Evolutionary conservation across 176 grass and related monocot genomes (phyloP).

Genomic region (Saccharum spontaneum): DNA sequence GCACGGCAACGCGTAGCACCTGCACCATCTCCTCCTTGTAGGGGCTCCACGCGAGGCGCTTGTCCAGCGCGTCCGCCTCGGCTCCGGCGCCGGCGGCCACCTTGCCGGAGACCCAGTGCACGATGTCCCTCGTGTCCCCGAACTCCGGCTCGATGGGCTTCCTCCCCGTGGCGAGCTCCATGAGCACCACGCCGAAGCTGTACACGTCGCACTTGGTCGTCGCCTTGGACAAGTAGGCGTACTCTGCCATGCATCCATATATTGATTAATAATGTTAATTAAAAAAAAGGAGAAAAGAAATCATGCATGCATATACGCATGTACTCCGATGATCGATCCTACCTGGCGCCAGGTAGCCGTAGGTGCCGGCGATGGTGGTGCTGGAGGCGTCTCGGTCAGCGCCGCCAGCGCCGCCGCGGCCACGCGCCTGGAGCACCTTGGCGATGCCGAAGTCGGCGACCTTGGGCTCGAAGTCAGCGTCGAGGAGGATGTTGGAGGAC

Average conservation of each 20-base stretch:
- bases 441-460: slow-evolving; percentile 95
- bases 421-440: slow-evolving; percentile 67
- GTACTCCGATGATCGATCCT: not conserved
- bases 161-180: slow-evolving; percentile 85
- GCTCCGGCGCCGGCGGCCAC: slow-evolving; percentile 45
- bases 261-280: too few relatives aligned
- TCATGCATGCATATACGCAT: not conserved
- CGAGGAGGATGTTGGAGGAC: slow-evolving; percentile 92
- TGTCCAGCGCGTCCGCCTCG: slow-evolving; percentile 62
- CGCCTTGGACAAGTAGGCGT: slow-evolving; percentile 86
- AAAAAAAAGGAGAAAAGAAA: not conserved
- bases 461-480: slow-evolving; percentile 89
- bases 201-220: slow-evolving; percentile 95
- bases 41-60: slow-evolving; percentile 57
- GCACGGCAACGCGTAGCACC: slow-evolving; percentile 65
- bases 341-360: slow-evolving; percentile 88
- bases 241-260: slow-evolving; percentile 38
- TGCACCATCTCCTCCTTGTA: slow-evolving; percentile 89
- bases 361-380: slow-evolving; percentile 78
- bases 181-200: slow-evolving; percentile 77
- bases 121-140: slow-evolving; percentile 79
- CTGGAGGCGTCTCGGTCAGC: slow-evolving; percentile 42
- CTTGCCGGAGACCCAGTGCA: slow-evolving; percentile 83
- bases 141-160: slow-evolving; percentile 96
- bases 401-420: not conserved